Conservation (phyloP, 129 eudicot species). For the Saposhnikovia divaricata region DNA sequence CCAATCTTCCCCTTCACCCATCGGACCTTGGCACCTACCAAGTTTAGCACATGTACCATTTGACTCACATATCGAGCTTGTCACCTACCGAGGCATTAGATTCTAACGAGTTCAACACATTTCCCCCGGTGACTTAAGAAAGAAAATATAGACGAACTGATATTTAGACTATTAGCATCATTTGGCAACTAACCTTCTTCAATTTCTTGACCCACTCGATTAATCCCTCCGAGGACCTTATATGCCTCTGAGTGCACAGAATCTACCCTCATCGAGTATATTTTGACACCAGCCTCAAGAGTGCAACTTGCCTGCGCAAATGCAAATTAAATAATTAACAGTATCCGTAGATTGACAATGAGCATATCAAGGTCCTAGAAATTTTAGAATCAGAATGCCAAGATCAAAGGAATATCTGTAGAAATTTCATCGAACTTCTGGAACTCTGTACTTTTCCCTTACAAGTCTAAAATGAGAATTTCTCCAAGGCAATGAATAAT, state of each 20-base stretch:
- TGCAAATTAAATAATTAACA: slow-evolving; percentile 15
- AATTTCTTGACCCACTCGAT: slow-evolving; percentile 70
- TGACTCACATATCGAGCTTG: not conserved
- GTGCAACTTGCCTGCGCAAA: slow-evolving; percentile 80
- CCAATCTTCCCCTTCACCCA: not conserved
- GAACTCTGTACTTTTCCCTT: not conserved
- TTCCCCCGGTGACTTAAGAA: not conserved
- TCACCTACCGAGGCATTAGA: not conserved
- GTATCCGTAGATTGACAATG: not conserved
- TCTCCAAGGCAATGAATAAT: not conserved
- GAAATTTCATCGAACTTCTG: not conserved
- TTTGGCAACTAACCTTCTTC: slow-evolving; percentile 52
- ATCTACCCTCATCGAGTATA: slow-evolving; percentile 87
- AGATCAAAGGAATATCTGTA: not conserved
- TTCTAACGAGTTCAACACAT: not conserved
- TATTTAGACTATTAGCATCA: not conserved
- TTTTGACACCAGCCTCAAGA: slow-evolving; percentile 96
- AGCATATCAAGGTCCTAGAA: not conserved
- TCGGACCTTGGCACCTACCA: not conserved
- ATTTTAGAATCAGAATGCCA: not conserved
- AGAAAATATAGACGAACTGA: not conserved
- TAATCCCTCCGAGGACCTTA: slow-evolving; percentile 84
- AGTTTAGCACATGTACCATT: not conserved
- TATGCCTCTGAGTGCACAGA: slow-evolving; percentile 94
- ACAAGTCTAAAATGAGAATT: not conserved